phyloP scores from a whole-genome alignment of 169 alveolate genomes.

The Perkinsus olseni region DNA sequence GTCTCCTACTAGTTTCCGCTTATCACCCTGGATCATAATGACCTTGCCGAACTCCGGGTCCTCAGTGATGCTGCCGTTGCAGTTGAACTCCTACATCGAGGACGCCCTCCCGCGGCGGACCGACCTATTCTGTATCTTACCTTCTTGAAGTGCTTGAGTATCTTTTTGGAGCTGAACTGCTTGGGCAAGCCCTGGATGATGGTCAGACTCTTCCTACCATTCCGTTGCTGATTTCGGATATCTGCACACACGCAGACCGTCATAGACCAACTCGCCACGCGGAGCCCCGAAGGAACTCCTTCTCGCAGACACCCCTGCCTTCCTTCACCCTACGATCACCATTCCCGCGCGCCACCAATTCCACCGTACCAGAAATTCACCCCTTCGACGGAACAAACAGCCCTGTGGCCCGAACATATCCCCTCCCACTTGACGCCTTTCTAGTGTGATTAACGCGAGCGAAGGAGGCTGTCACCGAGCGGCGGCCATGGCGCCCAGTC shows the following conservation, averaged over 20 bases:
- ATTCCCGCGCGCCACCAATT: neutral
- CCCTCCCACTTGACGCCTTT: no score
- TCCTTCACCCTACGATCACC: no score
- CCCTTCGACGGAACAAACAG: no score
- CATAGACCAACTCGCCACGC: no score
- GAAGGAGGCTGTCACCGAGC: no score
- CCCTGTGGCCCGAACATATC: no score
- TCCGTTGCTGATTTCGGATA: conserved; percentile 46
- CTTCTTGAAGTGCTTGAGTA: conserved; percentile 40
- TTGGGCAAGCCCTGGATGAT: conserved; percentile 43
- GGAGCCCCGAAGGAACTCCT: no score
- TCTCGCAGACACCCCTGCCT: no score
- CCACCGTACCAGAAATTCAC: neutral
- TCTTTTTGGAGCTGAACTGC: conserved; percentile 38
- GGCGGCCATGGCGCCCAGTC: no score
- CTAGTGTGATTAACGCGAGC: no score
- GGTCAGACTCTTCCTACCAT: conserved; percentile 51
- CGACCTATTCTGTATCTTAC: neutral
- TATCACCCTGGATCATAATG: conserved; percentile 42
- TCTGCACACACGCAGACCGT: conserved; percentile 10
- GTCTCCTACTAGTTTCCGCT: conserved; percentile 37
- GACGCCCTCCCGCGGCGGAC: neutral
- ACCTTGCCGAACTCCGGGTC: conserved; percentile 47
- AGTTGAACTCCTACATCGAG: conserved; percentile 22
- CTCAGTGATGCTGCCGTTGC: conserved; percentile 47